Percentiles rank a stretch among this genome's conserved stretches.
These are phyloP conservation scores for Wallacemonas sp. DNA, from an alignment of 208 protist species.

Conservation along the genomic window DNA sequence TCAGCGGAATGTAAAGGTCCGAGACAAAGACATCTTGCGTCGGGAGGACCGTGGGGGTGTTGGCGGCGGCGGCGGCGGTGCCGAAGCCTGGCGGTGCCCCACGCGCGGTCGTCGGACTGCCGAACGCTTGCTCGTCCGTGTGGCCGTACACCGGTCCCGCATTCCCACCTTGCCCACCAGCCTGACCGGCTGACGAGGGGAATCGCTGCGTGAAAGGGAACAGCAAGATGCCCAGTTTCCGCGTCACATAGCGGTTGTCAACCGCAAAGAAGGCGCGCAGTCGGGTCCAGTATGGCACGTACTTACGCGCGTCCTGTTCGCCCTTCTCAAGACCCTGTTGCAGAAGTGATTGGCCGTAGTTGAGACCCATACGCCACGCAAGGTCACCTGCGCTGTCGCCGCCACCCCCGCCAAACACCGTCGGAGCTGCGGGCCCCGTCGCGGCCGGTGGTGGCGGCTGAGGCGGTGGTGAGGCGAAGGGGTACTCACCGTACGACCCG, in stretches of 20 bases:
- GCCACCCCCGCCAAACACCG: slow-evolving; percentile 6
- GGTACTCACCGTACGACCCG: background rate
- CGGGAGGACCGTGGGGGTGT: slow-evolving; percentile 23
- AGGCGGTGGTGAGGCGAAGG: slow-evolving; percentile 1
- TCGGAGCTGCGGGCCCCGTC: background rate
- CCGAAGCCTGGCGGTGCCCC: background rate
- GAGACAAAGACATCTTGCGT: slow-evolving; percentile 51
- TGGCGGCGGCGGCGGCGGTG: slow-evolving; percentile 8
- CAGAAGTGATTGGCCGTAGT: slow-evolving; percentile 74
- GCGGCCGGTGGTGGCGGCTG: background rate
- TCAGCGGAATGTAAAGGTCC: slow-evolving; percentile 87
- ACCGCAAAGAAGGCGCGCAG: slow-evolving; percentile 73
- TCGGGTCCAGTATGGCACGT: slow-evolving; percentile 53
- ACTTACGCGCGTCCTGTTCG: slow-evolving; percentile 38
- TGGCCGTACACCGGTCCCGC: background rate
- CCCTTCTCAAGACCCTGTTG: slow-evolving; percentile 59
- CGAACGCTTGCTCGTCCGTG: slow-evolving; percentile 18
- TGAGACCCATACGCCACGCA: slow-evolving; percentile 76
- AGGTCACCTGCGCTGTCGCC: slow-evolving; percentile 23
- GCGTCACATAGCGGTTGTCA: slow-evolving; percentile 74
- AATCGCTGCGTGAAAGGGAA: slow-evolving; percentile 61
- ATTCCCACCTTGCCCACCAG: slow-evolving; percentile 6
- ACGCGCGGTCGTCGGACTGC: slow-evolving; percentile 3
- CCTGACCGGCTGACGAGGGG: background rate
- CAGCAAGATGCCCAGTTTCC: slow-evolving; percentile 67